These are phyloP conservation scores for Carallia pectinifolia DNA, from an alignment of 345 rosid species.

Conservation along the genomic window DNA sequence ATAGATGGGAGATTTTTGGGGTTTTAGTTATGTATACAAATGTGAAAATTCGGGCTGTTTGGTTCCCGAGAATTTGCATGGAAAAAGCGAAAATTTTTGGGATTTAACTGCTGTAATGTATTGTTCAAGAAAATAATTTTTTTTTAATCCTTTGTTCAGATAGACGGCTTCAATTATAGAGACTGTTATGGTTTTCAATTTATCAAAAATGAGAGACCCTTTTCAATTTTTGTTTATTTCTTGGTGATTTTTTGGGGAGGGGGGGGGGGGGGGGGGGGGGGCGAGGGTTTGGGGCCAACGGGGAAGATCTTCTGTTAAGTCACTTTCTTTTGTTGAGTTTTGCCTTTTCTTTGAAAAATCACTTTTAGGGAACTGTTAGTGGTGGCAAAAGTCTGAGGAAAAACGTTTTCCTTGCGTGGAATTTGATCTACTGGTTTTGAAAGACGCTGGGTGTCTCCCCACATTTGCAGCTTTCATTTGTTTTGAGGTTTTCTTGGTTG, in stretches of 20 bases:
- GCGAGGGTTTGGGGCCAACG: no score
- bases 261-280: no score
- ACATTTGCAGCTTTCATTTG: slow-evolving; percentile 5
- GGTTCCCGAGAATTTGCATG: slow-evolving; percentile 14
- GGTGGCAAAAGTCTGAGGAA: no score
- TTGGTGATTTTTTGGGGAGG: not conserved
- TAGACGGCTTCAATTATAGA: no score
- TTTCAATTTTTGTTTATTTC: not conserved
- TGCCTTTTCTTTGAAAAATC: no score
- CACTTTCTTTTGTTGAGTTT: slow-evolving; percentile 7
- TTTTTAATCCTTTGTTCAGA: not conserved
- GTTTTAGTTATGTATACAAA: slow-evolving; percentile 14
- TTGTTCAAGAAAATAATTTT: not conserved
- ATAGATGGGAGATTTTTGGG: slow-evolving; percentile 21
- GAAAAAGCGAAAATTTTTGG: slow-evolving; percentile 8
- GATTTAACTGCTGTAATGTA: slow-evolving; percentile 8
- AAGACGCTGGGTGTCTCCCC: not conserved
- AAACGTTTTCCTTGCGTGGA: not conserved
- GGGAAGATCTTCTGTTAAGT: slow-evolving; percentile 1
- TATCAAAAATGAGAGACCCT: no score
- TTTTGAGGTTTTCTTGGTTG: slow-evolving; percentile 1
- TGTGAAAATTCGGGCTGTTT: slow-evolving; percentile 4
- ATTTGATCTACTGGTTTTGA: not conserved
- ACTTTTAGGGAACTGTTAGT: no score
- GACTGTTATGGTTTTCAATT: no score